Evolutionary conservation across 225 moss, liverwort and hornwort species (phyloP).

Genomic region (Pseudoscleropodium purum): DNA sequence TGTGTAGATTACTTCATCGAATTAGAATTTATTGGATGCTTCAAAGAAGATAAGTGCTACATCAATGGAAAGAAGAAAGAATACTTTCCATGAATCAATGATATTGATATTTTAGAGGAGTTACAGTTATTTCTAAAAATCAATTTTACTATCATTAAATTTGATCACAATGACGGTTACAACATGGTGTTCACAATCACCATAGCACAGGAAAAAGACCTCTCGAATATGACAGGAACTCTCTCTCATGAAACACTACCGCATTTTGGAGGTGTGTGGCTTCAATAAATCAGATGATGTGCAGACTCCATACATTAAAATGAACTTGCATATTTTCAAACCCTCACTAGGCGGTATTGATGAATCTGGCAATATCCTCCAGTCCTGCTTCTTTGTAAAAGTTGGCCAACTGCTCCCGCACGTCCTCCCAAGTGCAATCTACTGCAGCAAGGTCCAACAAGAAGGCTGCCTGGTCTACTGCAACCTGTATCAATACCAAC

Average conservation of each 20-base stretch:
- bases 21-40: not conserved
- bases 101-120: not conserved
- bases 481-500: slow-evolving; percentile 21
- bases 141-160: no score
- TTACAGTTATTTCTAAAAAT: not conserved
- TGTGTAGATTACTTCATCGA: not conserved
- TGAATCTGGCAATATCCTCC: slow-evolving; percentile 60
- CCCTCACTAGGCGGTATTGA: slow-evolving; percentile 33
- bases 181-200: not conserved
- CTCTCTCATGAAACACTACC: not conserved
- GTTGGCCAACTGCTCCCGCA: slow-evolving; percentile 59
- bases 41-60: not conserved
- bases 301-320: not conserved
- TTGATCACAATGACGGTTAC: not conserved
- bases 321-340: slow-evolving; percentile 13
- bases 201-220: not conserved
- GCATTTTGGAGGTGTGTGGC: not conserved
- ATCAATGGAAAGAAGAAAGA: not conserved
- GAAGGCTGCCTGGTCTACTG: slow-evolving; percentile 92
- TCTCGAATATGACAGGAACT: not conserved
- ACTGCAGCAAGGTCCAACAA: slow-evolving; percentile 82
- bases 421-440: slow-evolving; percentile 78
- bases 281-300: not conserved
- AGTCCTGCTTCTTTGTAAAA: slow-evolving; percentile 75
- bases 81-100: not conserved